These are phyloP conservation scores for Pisolithus marmoratus DNA, from an alignment of 768 basidiomycete genomes.

Conservation along the genomic window DNA sequence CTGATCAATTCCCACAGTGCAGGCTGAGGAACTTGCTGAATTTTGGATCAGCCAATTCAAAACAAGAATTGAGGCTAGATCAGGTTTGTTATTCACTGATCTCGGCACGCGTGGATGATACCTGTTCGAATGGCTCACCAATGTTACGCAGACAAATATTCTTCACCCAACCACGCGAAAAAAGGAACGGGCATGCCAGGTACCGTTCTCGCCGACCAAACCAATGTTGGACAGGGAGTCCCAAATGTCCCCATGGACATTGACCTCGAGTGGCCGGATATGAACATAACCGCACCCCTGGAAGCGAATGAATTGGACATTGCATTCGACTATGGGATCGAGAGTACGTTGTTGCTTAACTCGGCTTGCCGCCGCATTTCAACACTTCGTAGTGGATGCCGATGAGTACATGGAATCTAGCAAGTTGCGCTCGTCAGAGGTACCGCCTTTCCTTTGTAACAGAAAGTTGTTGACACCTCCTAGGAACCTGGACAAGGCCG, in stretches of 20 bases:
- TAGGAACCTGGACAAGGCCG: constrained; percentile 88
- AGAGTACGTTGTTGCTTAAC: constrained; percentile 12
- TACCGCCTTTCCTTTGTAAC: not conserved
- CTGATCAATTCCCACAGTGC: constrained; percentile 37
- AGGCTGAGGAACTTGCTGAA: constrained; percentile 57
- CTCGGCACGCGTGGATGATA: not conserved
- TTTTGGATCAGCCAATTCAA: constrained; percentile 76
- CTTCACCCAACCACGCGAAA: constrained; percentile 45
- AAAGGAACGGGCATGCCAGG: constrained; percentile 13
- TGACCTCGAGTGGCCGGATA: constrained; percentile 14
- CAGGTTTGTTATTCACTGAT: constrained; percentile 19
- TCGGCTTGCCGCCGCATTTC: not conserved
- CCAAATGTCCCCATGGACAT: constrained; percentile 1
- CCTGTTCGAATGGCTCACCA: not conserved
- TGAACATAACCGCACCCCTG: constrained; percentile 6
- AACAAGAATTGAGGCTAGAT: constrained; percentile 60
- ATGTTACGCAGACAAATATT: constrained; percentile 30
- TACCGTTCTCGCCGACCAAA: not conserved
- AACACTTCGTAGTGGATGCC: not conserved
- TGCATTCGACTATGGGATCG: constrained; percentile 20
- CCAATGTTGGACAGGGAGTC: not conserved
- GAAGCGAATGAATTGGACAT: constrained; percentile 14
- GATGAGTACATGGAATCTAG: constrained; percentile 12
- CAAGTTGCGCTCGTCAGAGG: constrained; percentile 56
- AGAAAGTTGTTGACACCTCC: constrained; percentile 9